These are phyloP conservation scores for Podosphaera xanthii DNA, from an alignment of 2,329 filamentous ascomycete genomes.

Conservation along the genomic window DNA sequence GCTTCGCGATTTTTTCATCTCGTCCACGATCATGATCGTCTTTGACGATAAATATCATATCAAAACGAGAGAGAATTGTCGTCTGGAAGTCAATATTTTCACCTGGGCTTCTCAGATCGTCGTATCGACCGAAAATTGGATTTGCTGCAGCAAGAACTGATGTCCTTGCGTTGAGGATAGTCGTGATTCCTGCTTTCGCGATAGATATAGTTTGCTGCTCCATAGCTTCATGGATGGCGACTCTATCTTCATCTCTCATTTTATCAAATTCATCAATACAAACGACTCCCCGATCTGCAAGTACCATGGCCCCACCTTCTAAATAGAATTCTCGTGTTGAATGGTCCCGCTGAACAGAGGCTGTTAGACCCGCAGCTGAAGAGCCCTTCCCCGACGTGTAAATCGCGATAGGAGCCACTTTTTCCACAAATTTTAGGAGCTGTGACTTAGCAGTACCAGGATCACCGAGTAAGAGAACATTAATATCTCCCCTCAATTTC, in stretches of 20 bases:
- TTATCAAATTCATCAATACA: conserved; percentile 99
- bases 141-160: conserved; percentile 91
- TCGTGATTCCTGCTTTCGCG: conserved; percentile 94
- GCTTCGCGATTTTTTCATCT: conserved; percentile 81
- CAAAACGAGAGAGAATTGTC: conserved; percentile 91
- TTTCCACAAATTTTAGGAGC: conserved; percentile 89
- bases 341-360: conserved; percentile 83
- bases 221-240: conserved; percentile 98
- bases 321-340: conserved; percentile 91
- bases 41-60: conserved; percentile 98
- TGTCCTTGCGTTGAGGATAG: conserved; percentile 85
- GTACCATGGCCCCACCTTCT: conserved; percentile 94
- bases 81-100: conserved; percentile 99
- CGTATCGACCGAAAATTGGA: conserved; percentile 91
- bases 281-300: conserved; percentile 88
- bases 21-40: conserved; percentile 79
- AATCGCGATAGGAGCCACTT: conserved; percentile 86
- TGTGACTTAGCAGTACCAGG: conserved; percentile 97
- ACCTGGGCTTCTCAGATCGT: conserved; percentile 90
- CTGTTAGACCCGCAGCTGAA: conserved; percentile 88
- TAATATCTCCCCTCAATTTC: conserved; percentile 94
- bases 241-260: conserved; percentile 94
- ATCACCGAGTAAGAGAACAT: conserved; percentile 86
- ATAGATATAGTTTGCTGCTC: conserved; percentile 99
- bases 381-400: conserved; percentile 98